A percentile compares a stretch with the other conserved stretches of the same genome.
These are phyloP conservation scores for Macrophomina tecta DNA, from an alignment of 2,329 filamentous ascomycete genomes.

Conservation along the genomic window DNA sequence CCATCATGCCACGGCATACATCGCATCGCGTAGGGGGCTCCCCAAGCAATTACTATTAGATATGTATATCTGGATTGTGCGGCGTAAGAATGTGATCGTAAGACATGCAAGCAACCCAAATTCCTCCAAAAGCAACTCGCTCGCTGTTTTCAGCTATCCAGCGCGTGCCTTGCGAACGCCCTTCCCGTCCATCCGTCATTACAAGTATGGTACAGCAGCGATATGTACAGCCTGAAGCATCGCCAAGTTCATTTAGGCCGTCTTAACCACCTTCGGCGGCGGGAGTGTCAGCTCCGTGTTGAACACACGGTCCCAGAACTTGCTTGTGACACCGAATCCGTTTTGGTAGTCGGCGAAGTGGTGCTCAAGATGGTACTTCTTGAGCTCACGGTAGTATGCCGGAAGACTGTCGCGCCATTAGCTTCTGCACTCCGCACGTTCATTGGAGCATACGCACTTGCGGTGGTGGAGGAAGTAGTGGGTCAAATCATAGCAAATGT, in stretches of 20 bases:
- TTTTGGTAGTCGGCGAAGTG: constrained; percentile 99
- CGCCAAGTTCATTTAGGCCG: constrained; percentile 34
- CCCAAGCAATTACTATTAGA: constrained; percentile 10
- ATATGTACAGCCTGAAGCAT: constrained; percentile 2
- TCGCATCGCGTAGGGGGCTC: background rate
- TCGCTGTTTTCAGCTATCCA: constrained; percentile 2
- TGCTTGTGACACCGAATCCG: constrained; percentile 94
- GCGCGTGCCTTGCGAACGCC: constrained; percentile 14
- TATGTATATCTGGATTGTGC: constrained; percentile 4
- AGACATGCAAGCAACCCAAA: constrained; percentile 12
- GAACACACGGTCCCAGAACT: constrained; percentile 94
- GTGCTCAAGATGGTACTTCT: constrained; percentile 97
- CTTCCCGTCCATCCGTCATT: constrained; percentile 4
- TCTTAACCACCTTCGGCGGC: constrained; percentile 58
- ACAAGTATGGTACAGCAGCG: constrained; percentile 26
- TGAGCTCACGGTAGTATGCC: constrained; percentile 85
- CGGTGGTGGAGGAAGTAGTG: constrained; percentile 99
- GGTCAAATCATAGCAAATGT: constrained; percentile 94
- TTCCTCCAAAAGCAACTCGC: background rate
- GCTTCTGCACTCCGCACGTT: background rate
- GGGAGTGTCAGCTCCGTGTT: constrained; percentile 76
- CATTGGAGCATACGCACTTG: constrained; percentile 61
- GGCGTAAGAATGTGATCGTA: constrained; percentile 15
- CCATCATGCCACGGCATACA: background rate
- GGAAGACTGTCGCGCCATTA: constrained; percentile 66